Evolutionary conservation across 441 rosid genomes (phyloP), one percentile per base, ranked within the genome.

Genomic region (Syzygium syzygioides): DNA sequence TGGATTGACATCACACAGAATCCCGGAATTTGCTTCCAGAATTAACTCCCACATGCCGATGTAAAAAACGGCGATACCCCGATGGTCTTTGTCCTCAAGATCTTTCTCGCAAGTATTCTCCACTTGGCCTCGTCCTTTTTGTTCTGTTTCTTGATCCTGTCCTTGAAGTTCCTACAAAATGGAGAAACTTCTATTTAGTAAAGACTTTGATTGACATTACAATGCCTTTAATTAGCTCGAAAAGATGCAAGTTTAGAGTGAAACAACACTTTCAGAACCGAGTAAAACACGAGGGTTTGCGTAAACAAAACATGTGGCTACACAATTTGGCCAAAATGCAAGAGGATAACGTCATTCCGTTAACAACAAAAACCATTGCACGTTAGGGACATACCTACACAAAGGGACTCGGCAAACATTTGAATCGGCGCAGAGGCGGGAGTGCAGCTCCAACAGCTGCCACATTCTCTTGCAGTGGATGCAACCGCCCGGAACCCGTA

Each of bases 391-490:
- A 45, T 62, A 96, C 99, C 94, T 91, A 91, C 99, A 98, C 37
- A 98, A 90, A 55, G 99, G 99, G 86, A 98, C 99, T 91, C 92
- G 93, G 84, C 99, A 96, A 3, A 59, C 89, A 9, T 89, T 91
- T 1, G 97, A 93, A 91, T 96, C 94, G 0, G 92, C 83, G 19
- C 99, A 96, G 30, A 98, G 95, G 28, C 98, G 96, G 9, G 99
- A 94, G 87, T 98, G 99, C 17, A 98, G 94, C 87, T 98, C 97
- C 84, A 98, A 68, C 30, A 96, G 94, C 92, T 98, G 98, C 99
- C 99, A 98, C 99, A 96, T 96, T 90, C 99, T 93, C 90, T 94
- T 97, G 92, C 99, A 98, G 79, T 93, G 98, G 89, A 87, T 86
- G 89, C 99, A 98, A 23, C 97, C 96, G 0, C 99, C 97, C 5